Evolutionary conservation across 2,329 filamentous ascomycete genomes (phyloP), one percentile per base, ranked within the genome.

Genomic region (Penicillium expansum): DNA sequence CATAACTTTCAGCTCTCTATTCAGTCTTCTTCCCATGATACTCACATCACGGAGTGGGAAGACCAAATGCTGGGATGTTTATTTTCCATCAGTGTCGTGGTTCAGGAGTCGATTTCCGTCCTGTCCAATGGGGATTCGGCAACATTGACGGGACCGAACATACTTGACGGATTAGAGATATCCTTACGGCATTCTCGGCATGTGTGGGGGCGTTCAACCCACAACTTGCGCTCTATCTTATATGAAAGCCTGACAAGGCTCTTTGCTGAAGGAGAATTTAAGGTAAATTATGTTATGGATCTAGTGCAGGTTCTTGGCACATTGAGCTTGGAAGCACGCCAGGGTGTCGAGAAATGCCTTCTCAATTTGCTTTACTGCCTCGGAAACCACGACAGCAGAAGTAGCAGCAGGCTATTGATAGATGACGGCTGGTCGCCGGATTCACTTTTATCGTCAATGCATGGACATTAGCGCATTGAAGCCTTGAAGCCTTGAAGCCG

Each of bases 261-360:
- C 29, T 52, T 38, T 37, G 27, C 33, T 1, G 47, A 62, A 3
- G 64, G 62, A 1, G 22, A 44, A 7, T 47, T 18, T 8, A 64
- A 61, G 22, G 42, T 62, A 32, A 48, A 56, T 18, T 66, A 66
- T 42, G 50, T 57, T 4, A 58, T 41, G 56, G 39, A 67, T 16
- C 37, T 67, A 39, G 53, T 57, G 5, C 55, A 64, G 10, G 59
- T 67, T 13, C 52, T 67, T 13, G 45, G 59, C 2, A 55, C 55
- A 0, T 47, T 67, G 20, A 67, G 64, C 41, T 33, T 62, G n/a
- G 64, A 67, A 38, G 65, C 65, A 13, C 64, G 62, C 9, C 58
- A 57, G 37, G 64, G 65, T 22, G 60, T 67, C n/a, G 64, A 67
- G 30, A 65, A 60, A 35, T 67, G 64, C 41, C 61, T 67, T 22